Conservation (phyloP, 2,329 filamentous ascomycete genomes). For the Cladophialophora carrionii region DNA sequence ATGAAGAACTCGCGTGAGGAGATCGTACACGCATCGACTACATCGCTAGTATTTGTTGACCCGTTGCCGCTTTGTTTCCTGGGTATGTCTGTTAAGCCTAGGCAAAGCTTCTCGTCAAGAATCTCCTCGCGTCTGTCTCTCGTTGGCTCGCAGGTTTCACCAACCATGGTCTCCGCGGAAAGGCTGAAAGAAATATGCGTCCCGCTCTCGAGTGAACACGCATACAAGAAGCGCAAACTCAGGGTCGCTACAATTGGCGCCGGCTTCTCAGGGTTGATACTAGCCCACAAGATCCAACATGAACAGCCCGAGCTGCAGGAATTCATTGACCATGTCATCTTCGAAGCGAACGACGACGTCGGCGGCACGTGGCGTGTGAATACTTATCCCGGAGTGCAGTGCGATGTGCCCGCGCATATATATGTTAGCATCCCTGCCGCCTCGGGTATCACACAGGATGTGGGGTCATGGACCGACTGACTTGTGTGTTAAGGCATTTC, state of each 20-base stretch:
- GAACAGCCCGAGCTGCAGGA: slow-evolving; percentile 42
- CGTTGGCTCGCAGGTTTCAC: not conserved
- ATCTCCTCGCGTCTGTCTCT: not conserved
- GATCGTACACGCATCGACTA: not conserved
- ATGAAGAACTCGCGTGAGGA: not conserved
- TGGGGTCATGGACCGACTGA: slow-evolving; percentile 11
- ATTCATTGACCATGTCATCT: slow-evolving; percentile 47
- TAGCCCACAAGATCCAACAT: slow-evolving; percentile 49
- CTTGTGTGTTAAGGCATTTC: slow-evolving; percentile 30
- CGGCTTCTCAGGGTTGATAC: slow-evolving; percentile 44
- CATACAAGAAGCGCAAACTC: slow-evolving; percentile 32
- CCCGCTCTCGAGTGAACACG: slow-evolving; percentile 30
- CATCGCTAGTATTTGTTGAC: not conserved
- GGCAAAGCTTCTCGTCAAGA: not conserved
- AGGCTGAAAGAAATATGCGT: slow-evolving; percentile 32
- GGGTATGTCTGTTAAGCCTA: not conserved
- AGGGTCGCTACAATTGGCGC: slow-evolving; percentile 40
- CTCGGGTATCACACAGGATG: not conserved
- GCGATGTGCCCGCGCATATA: slow-evolving; percentile 70
- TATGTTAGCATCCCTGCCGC: slow-evolving; percentile 58
- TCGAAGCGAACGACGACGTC: slow-evolving; percentile 48
- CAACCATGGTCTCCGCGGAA: slow-evolving; percentile 28
- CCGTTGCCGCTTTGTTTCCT: not conserved
- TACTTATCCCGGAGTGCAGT: slow-evolving; percentile 51
- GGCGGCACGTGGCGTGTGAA: slow-evolving; percentile 52